Evolutionary conservation across 306 rosid genomes (phyloP).

Genomic region (Nissolia schottii): DNA sequence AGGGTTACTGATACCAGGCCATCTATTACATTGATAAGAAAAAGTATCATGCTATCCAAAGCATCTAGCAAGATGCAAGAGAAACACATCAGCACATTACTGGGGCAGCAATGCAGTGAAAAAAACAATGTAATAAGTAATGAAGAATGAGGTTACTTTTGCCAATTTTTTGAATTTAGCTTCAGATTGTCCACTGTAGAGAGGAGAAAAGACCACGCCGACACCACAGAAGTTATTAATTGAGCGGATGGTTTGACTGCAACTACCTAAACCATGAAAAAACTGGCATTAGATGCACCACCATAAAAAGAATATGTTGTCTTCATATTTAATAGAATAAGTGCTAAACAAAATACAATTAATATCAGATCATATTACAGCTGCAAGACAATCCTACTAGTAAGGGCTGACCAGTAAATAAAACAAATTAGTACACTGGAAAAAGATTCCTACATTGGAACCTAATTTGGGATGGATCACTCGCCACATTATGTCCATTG

Average conservation of each 20-base stretch:
- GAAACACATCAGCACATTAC: neutral
- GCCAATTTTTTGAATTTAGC: slow-evolving; percentile 77
- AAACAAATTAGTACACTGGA: neutral
- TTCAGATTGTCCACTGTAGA: slow-evolving; percentile 58
- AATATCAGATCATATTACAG: neutral
- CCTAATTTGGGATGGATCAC: slow-evolving; percentile 77
- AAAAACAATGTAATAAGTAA: neutral
- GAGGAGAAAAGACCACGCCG: slow-evolving; percentile 92
- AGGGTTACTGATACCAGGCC: neutral
- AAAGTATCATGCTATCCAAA: neutral
- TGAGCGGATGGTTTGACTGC: slow-evolving; percentile 67
- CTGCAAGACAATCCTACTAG: neutral
- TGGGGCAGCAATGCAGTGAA: neutral
- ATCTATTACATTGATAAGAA: neutral
- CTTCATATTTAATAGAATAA: neutral
- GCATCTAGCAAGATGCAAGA: slow-evolving; percentile 3
- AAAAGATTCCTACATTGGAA: slow-evolving; percentile 53
- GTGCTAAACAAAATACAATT: neutral
- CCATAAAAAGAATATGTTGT: neutral
- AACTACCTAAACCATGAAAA: slow-evolving; percentile 49
- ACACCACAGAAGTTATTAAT: slow-evolving; percentile 60
- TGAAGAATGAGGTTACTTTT: slow-evolving; percentile 51
- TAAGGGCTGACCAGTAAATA: neutral
- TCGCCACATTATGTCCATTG: slow-evolving; percentile 94
- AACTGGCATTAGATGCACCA: neutral